Percentiles rank a stretch among this genome's conserved stretches.
phyloP scores from a whole-genome alignment of 169 alveolate species.

The Theileria parva region DNA sequence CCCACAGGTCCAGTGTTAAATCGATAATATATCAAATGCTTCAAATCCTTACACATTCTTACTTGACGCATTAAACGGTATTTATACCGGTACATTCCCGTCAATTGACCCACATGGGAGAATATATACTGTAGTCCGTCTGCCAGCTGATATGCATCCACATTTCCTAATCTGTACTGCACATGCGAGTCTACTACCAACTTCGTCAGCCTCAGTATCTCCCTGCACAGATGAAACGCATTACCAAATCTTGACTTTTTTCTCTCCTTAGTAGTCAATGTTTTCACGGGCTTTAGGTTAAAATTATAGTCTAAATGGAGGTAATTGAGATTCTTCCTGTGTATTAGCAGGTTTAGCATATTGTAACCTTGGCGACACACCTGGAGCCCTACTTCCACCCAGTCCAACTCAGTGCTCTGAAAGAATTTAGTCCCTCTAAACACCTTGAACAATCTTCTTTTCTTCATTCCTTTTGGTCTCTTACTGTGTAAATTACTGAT shows the following conservation, averaged over 20 bases:
- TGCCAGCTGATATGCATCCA: constrained; percentile 99
- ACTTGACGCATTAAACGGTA: constrained; percentile 99
- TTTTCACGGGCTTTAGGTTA: constrained; percentile 99
- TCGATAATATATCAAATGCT: constrained; percentile 98
- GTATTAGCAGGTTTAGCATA: constrained; percentile 97
- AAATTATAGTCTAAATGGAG: constrained; percentile 99
- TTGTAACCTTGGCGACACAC: constrained; percentile 99
- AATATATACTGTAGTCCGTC: constrained; percentile 99
- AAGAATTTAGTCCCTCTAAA: constrained; percentile 96
- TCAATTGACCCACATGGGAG: constrained; percentile 99
- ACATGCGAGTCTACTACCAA: constrained; percentile 98
- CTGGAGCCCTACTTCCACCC: constrained; percentile 99
- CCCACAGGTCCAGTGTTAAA: constrained; percentile 99
- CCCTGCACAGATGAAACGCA: constrained; percentile 99
- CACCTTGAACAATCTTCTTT: constrained; percentile 92
- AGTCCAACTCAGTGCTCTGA: constrained; percentile 97
- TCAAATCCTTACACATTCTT: constrained; percentile 99
- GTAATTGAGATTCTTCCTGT: constrained; percentile 97
- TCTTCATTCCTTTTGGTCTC: constrained; percentile 92
- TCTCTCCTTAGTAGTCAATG: constrained; percentile 99
- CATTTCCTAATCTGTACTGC: constrained; percentile 97
- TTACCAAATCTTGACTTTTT: constrained; percentile 99
- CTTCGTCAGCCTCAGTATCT: constrained; percentile 97
- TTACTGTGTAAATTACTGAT: constrained; percentile 91
- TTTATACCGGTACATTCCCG: constrained; percentile 99